Percentiles rank a stretch among this genome's conserved stretches.
phyloP scores from a whole-genome alignment of 2,329 filamentous ascomycete genomes.

The Botrytis tulipae region DNA sequence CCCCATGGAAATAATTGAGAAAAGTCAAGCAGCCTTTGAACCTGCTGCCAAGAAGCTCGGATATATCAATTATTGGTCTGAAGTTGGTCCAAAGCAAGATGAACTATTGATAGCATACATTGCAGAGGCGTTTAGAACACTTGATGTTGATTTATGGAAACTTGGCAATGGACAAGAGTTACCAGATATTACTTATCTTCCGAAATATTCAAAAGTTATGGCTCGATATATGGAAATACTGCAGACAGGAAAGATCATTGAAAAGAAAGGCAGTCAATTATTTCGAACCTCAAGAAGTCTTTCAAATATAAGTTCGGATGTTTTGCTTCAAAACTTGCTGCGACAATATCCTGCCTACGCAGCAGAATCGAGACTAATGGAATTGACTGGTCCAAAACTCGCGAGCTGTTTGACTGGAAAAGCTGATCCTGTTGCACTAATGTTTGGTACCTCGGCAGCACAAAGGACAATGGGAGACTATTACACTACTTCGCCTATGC shows the following conservation, averaged over 20 bases:
- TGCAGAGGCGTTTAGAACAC: slow-evolving; percentile 35
- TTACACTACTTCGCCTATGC: slow-evolving; percentile 24
- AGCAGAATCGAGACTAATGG: slow-evolving; percentile 25
- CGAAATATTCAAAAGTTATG: slow-evolving; percentile 35
- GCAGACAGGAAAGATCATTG: slow-evolving; percentile 25
- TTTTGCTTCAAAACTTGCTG: slow-evolving; percentile 24
- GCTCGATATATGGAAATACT: slow-evolving; percentile 34
- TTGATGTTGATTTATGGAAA: slow-evolving; percentile 34
- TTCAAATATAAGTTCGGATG: not conserved
- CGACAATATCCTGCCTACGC: slow-evolving; percentile 39
- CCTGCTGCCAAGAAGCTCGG: not conserved
- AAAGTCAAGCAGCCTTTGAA: not conserved
- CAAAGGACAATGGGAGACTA: slow-evolving; percentile 28
- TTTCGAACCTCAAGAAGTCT: slow-evolving; percentile 20
- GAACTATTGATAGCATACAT: slow-evolving; percentile 31
- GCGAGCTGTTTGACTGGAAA: slow-evolving; percentile 29
- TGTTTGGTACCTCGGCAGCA: slow-evolving; percentile 29
- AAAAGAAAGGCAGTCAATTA: slow-evolving; percentile 16
- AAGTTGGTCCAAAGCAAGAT: slow-evolving; percentile 5
- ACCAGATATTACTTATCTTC: slow-evolving; percentile 25
- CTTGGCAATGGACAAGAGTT: slow-evolving; percentile 28
- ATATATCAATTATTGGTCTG: slow-evolving; percentile 5
- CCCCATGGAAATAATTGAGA: not conserved
- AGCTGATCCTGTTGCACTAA: slow-evolving; percentile 28
- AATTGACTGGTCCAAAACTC: slow-evolving; percentile 26